Base-by-base conservation (phyloP, 495 filamentous ascomycete species). In the Tirmania nivea region DNA sequence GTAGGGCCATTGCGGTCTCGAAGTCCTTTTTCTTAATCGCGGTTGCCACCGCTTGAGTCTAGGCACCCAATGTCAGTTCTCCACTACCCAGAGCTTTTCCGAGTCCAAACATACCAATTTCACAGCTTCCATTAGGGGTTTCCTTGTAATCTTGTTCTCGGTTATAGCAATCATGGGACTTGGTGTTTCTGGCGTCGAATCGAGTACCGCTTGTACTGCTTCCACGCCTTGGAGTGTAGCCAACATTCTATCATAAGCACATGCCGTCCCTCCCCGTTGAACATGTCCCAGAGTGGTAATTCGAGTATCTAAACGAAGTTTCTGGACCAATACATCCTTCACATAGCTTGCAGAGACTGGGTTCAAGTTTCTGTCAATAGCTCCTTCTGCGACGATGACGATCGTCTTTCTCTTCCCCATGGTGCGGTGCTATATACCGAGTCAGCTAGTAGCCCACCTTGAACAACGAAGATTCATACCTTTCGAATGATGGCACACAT, bases 281-380 rank as follows among this genome's bases (percentile, higher is more conserved):
- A 94, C 90, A 63, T 99, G 92, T 14, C 90, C 90, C 11, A 99
- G 76, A 2, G 92, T 94, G 0, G 92, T 99, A 59, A 94, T 84
- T 57, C 92, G 74, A 10, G 92, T 96, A 64, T 99, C 92, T 51
- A 99, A 71, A 1, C 74, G 71, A 0, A 74, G 52, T 42, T 80
- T 79, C 39, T 86, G 74, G 34, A 86, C 80, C 10, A 99, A 77
- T 35, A 96, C 75, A 58, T 87, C 83, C 65, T 89, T 94, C 60
- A 99, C 81, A 65, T 78, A 79, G 7, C 65, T 63, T 9, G 86
- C 79, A 2, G 78, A 76, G 59, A 99, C 90, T 65, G 86, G 87
- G 63, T 82, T 85, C 34, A 93, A 78, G 14, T 93, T 68, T 50
- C 72, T 75, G 65, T 99, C 92, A 50, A 86, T 80, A 25, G 90